Evolutionary conservation across 768 basidiomycete genomes (phyloP), one percentile per base, ranked within the genome.

Genomic region (Glaciozyma martinii): DNA sequence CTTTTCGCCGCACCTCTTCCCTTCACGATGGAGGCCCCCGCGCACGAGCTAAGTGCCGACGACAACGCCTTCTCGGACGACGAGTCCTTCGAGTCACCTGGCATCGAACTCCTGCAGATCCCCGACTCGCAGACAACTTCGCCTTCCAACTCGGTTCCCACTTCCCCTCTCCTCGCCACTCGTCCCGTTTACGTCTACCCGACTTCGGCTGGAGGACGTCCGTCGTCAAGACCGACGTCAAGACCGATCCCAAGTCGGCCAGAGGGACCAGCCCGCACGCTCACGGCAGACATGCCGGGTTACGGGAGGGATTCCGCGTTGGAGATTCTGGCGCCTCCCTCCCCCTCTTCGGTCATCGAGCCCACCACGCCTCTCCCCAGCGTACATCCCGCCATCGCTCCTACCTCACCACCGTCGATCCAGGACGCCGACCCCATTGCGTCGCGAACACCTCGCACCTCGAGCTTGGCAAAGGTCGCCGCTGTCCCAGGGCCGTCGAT

Each of bases 151-250:
- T 33, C 50, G 10, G 50, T 42, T 25, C 50, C 46, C 15, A 59
- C 58, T 27, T 59, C 58, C 13, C 49, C 49, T 27, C 23, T 50
- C 13, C 57, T 63, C 18, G 37, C n/a, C n/a, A 29, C 46, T 32
- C 58, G 63, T 5, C 42, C 58, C 4, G 15, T 58, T 25, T 64
- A 59, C 58, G 57, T 57, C 16, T 59, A 64, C 53, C 50, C 57
- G 19, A 42, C 50, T 3, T 52, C 50, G 33, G 33, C 33, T 33
- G 33, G 33, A 33, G 33, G 33, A 33, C 33, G 33, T 12, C 29
- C 50, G 21, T n/a, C 27, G 27, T n/a, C 50, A n/a, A 29, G n/a
- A n/a, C n/a, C n/a, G n/a, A 15, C 27, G 25, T n/a, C n/a, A n/a
- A n/a, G n/a, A n/a, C n/a, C 27, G 5, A 12, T n/a, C 1, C 50